These are phyloP conservation scores for Cyathus olla DNA, from an alignment of 1,284 basidiomycete genomes.

Conservation along the genomic window DNA sequence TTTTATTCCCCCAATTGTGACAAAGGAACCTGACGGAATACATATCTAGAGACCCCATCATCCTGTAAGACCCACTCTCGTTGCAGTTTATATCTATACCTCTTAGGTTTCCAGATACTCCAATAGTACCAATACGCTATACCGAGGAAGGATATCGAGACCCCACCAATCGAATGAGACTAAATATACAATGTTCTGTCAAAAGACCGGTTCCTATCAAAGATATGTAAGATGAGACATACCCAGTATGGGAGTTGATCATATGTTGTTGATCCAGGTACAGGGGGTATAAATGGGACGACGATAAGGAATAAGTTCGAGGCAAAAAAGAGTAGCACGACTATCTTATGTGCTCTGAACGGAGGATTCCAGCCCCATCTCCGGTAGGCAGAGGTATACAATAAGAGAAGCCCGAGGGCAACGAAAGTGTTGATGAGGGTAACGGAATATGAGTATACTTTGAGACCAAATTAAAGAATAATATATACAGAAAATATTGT, in stretches of 20 bases:
- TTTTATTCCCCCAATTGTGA: background rate
- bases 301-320: slow-evolving; percentile 72
- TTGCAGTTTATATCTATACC: slow-evolving; percentile 61
- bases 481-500: background rate
- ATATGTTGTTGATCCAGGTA: slow-evolving; percentile 59
- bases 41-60: slow-evolving; percentile 60
- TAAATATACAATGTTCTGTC: background rate
- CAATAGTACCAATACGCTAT: slow-evolving; percentile 70
- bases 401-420: slow-evolving; percentile 66
- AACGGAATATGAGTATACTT: slow-evolving; percentile 65
- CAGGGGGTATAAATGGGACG: slow-evolving; percentile 71
- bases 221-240: too few relatives aligned
- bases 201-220: background rate
- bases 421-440: slow-evolving; percentile 70
- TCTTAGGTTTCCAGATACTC: slow-evolving; percentile 64
- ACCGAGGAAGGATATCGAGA: slow-evolving; percentile 62
- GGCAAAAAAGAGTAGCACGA: slow-evolving; percentile 72
- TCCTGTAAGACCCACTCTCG: slow-evolving; percentile 63
- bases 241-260: slow-evolving; percentile 71
- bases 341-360: too few relatives aligned
- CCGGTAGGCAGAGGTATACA: slow-evolving; percentile 55
- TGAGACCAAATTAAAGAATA: slow-evolving; percentile 23
- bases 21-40: slow-evolving; percentile 46
- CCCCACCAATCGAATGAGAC: slow-evolving; percentile 65
- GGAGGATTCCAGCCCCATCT: slow-evolving; percentile 60